Base-by-base conservation (phyloP, 2,329 filamentous ascomycete species). In the Penicillium sp. region DNA sequence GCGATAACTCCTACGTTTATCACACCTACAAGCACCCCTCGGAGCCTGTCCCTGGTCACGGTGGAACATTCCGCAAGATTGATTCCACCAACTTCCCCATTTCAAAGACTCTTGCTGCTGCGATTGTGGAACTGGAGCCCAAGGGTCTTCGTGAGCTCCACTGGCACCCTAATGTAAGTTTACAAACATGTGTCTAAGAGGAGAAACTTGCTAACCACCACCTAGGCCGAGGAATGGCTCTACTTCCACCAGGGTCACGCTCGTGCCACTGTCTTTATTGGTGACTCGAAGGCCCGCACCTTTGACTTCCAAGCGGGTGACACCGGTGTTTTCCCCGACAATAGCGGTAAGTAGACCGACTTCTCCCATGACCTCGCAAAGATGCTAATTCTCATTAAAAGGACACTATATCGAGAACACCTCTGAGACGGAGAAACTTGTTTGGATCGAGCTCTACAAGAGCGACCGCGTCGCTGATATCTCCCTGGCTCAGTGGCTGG, bases 381-480 rank as follows among this genome's bases (percentile, higher is more conserved):
- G 15, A 48, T 15, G 25, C 57, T 62, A 9, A 60, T 9, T 7
- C 29, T 50, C 51, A 9, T 29, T 10, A 9, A 42, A 71, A 71
- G 77, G 86, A 0, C 87, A 89, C 65, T 89, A 89, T 65, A 86
- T 90, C 56, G 86, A 89, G 64, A 90, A 89, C 69, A 86, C 82
- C 0, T 87, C 84, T 0, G 77, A 84, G 2, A 84, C 80, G 0
- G 84, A 89, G 59, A 84, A 87, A 50, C 77, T 90, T 4, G 79
- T 86, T 5, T 89, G 84, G 83, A 82, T 89, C 31, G 87, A 89
- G 69, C 82, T 89, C 19, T 89, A 88, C 78, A 88, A 87, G 75
- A 84, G 82, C 42, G 85, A 89, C 60, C 80, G 82, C 2, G 85
- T 89, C 1, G 84, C 82, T 0, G 87, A 90, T 67, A 86, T 90